Conservation (phyloP, 805 yeast genomes). For the Starmerella bombi region DNA sequence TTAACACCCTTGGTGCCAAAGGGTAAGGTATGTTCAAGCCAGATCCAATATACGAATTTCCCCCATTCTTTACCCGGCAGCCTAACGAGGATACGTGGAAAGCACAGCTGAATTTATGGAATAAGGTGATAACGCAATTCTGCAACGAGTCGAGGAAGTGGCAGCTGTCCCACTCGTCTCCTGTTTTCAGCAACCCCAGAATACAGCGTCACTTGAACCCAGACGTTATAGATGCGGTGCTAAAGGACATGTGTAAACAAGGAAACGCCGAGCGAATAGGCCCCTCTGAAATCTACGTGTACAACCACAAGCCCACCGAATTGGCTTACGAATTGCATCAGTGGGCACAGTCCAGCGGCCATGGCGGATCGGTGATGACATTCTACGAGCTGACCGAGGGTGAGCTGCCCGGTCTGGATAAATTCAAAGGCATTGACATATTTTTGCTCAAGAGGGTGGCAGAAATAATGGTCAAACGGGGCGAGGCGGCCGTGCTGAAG, state of each 20-base stretch:
- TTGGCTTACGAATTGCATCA: slow-evolving; percentile 54
- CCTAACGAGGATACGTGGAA: slow-evolving; percentile 66
- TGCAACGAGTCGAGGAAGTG: slow-evolving; percentile 46
- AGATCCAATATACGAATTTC: slow-evolving; percentile 49
- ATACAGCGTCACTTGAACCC: slow-evolving; percentile 35
- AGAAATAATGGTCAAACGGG: slow-evolving; percentile 46
- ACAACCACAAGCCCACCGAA: slow-evolving; percentile 56
- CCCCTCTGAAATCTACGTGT: slow-evolving; percentile 32
- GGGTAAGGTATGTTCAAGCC: slow-evolving; percentile 23
- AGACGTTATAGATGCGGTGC: slow-evolving; percentile 43
- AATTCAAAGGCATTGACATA: slow-evolving; percentile 51
- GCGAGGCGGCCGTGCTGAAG: slow-evolving; percentile 60
- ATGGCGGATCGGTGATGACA: slow-evolving; percentile 62
- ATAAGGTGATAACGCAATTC: slow-evolving; percentile 44
- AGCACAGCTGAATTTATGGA: slow-evolving; percentile 74
- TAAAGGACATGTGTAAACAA: slow-evolving; percentile 41
- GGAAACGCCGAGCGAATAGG: slow-evolving; percentile 46
- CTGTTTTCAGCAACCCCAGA: slow-evolving; percentile 24
- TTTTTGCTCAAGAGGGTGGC: slow-evolving; percentile 41
- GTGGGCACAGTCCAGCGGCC: slow-evolving; percentile 70
- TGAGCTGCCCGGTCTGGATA: slow-evolving; percentile 53
- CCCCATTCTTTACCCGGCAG: slow-evolving; percentile 85
- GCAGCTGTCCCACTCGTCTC: slow-evolving; percentile 31
- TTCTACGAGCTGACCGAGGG: slow-evolving; percentile 65
- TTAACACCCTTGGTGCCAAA: not conserved